Conservation (phyloP, 495 filamentous ascomycete species). For the Aspergillus conjunctus region DNA sequence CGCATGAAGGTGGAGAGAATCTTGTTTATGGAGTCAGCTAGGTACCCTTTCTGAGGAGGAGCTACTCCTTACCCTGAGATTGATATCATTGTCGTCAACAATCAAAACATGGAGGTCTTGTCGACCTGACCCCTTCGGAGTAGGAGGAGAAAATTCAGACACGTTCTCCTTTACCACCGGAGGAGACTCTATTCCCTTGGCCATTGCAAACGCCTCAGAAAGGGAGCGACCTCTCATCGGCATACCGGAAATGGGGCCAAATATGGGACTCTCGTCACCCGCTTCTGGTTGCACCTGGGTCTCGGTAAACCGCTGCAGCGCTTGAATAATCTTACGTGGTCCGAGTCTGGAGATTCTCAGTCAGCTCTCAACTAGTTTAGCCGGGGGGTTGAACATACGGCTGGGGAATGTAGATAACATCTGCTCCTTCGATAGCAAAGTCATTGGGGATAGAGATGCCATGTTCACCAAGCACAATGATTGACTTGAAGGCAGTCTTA, state of each 20-base stretch:
- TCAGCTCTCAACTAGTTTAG: background rate
- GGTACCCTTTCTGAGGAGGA: background rate
- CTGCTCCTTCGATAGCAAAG: slow-evolving; percentile 14
- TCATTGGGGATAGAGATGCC: slow-evolving; percentile 12
- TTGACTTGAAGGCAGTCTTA: slow-evolving; percentile 25
- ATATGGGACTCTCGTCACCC: background rate
- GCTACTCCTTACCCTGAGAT: slow-evolving; percentile 39
- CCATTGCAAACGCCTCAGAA: slow-evolving; percentile 21
- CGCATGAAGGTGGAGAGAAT: slow-evolving; percentile 56
- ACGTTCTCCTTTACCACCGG: slow-evolving; percentile 23
- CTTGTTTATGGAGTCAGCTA: slow-evolving; percentile 12
- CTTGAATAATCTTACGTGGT: slow-evolving; percentile 35
- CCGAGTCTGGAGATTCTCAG: slow-evolving; percentile 33
- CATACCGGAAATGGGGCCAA: slow-evolving; percentile 16
- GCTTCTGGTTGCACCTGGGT: slow-evolving; percentile 1
- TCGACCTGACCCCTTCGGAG: slow-evolving; percentile 10
- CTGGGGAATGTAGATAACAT: slow-evolving; percentile 34
- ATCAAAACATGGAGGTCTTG: slow-evolving; percentile 38
- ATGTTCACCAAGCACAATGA: slow-evolving; percentile 36
- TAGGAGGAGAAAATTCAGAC: slow-evolving; percentile 3
- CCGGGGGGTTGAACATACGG: slow-evolving; percentile 28
- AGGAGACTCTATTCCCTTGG: slow-evolving; percentile 22
- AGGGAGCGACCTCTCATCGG: slow-evolving; percentile 11
- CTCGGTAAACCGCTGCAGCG: slow-evolving; percentile 28
- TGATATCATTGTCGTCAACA: slow-evolving; percentile 55